These are phyloP conservation scores for Trichoderma sp. DNA, from an alignment of 2,329 filamentous ascomycete genomes.

Conservation along the genomic window DNA sequence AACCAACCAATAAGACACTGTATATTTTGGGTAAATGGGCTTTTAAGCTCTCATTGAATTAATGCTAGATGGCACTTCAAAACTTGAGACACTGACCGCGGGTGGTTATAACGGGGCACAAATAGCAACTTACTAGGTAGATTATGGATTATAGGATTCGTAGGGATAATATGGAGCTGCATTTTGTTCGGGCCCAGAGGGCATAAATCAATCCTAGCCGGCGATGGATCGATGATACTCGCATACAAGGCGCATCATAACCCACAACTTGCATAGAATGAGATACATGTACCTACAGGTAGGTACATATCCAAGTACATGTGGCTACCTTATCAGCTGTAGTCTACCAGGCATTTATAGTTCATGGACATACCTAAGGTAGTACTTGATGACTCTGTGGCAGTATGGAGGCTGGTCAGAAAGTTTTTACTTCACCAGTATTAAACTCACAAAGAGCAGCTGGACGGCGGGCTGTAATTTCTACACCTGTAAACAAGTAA, in stretches of 20 bases:
- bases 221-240: background rate
- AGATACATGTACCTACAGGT: no score
- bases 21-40: background rate
- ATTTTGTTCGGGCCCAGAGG: accelerated
- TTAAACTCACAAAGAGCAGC: background rate
- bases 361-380: background rate
- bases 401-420: background rate
- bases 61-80: background rate
- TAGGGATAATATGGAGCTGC: background rate
- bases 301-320: background rate
- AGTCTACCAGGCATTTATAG: background rate
- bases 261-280: background rate
- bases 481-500: background rate
- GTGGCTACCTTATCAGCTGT: background rate
- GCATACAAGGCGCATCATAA: background rate
- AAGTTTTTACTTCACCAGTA: background rate
- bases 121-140: no score
- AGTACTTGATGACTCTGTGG: background rate
- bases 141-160: background rate
- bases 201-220: background rate
- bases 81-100: background rate
- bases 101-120: background rate
- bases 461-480: background rate
- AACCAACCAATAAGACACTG: background rate
- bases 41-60: background rate